Conservation (phyloP, 768 basidiomycete genomes). For the Tylopilus rubrobrunneus region DNA sequence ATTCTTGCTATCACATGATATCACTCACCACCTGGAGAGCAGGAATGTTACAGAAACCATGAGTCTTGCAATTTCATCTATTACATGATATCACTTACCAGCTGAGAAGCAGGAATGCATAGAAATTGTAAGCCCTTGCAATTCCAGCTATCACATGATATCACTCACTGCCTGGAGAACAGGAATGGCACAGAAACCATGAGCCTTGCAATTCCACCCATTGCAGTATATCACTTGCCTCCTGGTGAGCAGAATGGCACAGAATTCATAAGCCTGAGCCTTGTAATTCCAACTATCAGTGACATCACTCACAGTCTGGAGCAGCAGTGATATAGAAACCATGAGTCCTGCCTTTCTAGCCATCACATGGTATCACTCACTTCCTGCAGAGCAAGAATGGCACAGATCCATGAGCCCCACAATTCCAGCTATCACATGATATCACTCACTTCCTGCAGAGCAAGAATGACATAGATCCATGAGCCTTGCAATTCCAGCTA, state of each 20-base stretch:
- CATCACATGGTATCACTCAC: too few relatives aligned
- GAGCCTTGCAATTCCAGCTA: too few relatives aligned
- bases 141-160: neutral
- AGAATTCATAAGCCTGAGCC: neutral
- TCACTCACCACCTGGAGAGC: neutral
- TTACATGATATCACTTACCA: neutral
- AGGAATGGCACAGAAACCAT: neutral
- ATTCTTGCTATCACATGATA: neutral
- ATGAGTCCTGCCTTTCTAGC: neutral
- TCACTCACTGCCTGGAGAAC: neutral
- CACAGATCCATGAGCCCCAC: neutral
- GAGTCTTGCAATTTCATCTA: neutral
- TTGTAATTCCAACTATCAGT: neutral
- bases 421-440: neutral
- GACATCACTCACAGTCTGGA: neutral
- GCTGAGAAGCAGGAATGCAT: neutral
- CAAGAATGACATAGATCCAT: too few relatives aligned
- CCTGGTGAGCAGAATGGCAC: neutral
- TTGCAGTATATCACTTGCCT: neutral
- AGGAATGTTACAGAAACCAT: neutral
- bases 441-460: too few relatives aligned
- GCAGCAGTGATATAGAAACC: neutral
- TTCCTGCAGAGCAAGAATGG: too few relatives aligned
- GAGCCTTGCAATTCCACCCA: neutral
- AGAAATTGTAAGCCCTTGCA: neutral